Percentiles rank a stretch among this genome's conserved stretches.
phyloP scores from a whole-genome alignment of 2,329 filamentous ascomycete species.

The Cytospora leucostoma region DNA sequence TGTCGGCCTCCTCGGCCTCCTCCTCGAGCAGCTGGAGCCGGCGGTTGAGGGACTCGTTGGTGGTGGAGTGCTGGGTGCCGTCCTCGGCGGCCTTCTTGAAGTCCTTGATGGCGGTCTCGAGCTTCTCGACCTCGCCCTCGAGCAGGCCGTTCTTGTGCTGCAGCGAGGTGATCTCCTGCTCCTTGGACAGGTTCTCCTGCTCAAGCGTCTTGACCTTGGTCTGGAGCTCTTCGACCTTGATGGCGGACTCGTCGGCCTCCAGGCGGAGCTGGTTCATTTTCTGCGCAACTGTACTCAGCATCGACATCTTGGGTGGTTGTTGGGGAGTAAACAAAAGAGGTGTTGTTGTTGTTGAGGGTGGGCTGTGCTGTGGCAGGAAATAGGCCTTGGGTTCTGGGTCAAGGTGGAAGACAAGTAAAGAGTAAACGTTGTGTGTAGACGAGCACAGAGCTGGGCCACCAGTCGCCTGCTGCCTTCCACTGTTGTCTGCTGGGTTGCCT shows the following conservation, averaged over 20 bases:
- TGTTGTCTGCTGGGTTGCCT: slow-evolving; percentile 10
- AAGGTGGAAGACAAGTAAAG: neutral
- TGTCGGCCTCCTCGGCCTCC: slow-evolving; percentile 95
- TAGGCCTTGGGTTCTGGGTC: neutral
- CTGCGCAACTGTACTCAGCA: slow-evolving; percentile 50
- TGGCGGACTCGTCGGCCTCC: slow-evolving; percentile 83
- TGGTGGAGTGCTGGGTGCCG: slow-evolving; percentile 77
- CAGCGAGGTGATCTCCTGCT: slow-evolving; percentile 96
- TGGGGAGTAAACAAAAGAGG: neutral
- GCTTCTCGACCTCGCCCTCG: slow-evolving; percentile 88
- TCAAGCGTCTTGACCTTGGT: slow-evolving; percentile 85
- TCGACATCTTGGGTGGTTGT: slow-evolving; percentile 26
- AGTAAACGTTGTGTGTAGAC: slow-evolving; percentile 9
- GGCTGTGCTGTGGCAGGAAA: neutral
- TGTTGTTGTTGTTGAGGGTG: slow-evolving; percentile 1
- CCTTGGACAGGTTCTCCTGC: slow-evolving; percentile 93
- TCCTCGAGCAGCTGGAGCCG: slow-evolving; percentile 96
- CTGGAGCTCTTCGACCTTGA: slow-evolving; percentile 86
- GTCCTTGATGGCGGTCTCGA: slow-evolving; percentile 80
- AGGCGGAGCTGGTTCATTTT: slow-evolving; percentile 94
- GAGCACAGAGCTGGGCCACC: neutral
- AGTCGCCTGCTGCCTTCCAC: neutral
- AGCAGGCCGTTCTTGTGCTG: slow-evolving; percentile 93
- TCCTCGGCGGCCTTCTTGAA: slow-evolving; percentile 85
- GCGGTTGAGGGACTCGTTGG: slow-evolving; percentile 89